Conservation (phyloP, 179 eudicot species). For the Silene vulgaris region DNA sequence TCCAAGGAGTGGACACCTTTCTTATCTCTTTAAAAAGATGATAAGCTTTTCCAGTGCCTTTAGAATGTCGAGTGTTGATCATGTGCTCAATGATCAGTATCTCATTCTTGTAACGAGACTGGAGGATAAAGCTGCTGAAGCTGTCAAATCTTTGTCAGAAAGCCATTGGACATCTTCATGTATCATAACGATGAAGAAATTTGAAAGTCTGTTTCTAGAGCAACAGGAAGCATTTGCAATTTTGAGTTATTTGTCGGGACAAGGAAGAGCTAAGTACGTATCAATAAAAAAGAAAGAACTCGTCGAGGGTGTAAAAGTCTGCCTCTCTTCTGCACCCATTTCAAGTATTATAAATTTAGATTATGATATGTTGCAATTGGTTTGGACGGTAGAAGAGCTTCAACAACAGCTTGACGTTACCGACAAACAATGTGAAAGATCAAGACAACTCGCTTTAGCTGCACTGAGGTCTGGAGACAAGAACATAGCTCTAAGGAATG, state of each 20-base stretch:
- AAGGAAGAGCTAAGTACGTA: constrained; percentile 53
- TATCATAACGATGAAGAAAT: constrained; percentile 60
- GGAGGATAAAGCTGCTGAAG: constrained; percentile 55
- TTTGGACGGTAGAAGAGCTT: constrained; percentile 80
- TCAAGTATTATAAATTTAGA: constrained; percentile 50
- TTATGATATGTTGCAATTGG: constrained; percentile 57
- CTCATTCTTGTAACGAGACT: constrained; percentile 46
- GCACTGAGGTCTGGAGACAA: constrained; percentile 59
- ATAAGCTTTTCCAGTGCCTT: constrained; percentile 35
- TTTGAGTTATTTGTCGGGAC: constrained; percentile 57
- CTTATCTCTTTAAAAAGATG: constrained; percentile 41
- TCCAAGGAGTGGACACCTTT: constrained; percentile 44
- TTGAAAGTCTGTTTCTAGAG: constrained; percentile 53
- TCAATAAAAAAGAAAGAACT: constrained; percentile 38
- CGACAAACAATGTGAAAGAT: constrained; percentile 60
- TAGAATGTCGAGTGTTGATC: constrained; percentile 25
- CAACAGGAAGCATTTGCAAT: constrained; percentile 53
- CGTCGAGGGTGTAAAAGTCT: constrained; percentile 85
- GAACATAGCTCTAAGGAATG: constrained; percentile 59
- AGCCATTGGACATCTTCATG: constrained; percentile 77
- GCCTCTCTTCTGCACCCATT: constrained; percentile 50
- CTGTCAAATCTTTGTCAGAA: constrained; percentile 45
- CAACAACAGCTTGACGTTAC: constrained; percentile 63
- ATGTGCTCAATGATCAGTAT: constrained; percentile 36
- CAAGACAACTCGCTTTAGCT: constrained; percentile 52